Evolutionary conservation across 805 yeast species (phyloP).

Genomic region (Wickerhamiella hasegawae): DNA sequence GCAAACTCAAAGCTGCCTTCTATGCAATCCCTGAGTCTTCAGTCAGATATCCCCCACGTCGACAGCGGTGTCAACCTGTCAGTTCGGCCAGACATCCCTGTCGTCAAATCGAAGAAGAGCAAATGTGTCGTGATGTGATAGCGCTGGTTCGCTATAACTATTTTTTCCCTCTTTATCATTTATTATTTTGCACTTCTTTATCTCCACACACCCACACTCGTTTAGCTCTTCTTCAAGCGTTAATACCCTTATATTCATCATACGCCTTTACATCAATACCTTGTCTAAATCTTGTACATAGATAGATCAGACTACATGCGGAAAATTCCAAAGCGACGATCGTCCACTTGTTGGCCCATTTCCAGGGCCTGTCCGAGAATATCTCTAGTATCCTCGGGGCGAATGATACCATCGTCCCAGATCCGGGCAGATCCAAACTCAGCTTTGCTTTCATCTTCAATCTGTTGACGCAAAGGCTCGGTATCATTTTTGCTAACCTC

Average conservation of each 20-base stretch:
- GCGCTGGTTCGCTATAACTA: too few species aligned
- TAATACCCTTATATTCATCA: not conserved
- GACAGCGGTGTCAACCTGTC: not conserved
- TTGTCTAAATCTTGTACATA: too few species aligned
- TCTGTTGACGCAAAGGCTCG: conserved; percentile 11
- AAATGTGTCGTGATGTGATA: not conserved
- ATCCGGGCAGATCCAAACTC: conserved; percentile 19
- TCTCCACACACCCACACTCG: too few species aligned
- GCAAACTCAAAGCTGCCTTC: not conserved
- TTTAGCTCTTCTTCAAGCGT: not conserved
- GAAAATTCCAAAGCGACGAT: conserved; percentile 18
- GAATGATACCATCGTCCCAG: conserved; percentile 22
- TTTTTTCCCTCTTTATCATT: too few species aligned
- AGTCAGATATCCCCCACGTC: too few species aligned
- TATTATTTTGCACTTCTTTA: too few species aligned
- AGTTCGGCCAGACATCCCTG: not conserved
- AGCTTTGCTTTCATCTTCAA: conserved; percentile 17
- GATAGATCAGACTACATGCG: too few species aligned
- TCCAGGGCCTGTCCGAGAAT: conserved; percentile 19
- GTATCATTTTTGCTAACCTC: conserved; percentile 14
- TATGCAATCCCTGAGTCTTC: too few species aligned
- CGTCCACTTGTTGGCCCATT: conserved; percentile 5
- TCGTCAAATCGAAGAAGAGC: not conserved
- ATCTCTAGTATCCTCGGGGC: conserved; percentile 18
- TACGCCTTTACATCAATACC: not conserved